Evolutionary conservation across 2,329 filamentous ascomycete genomes (phyloP).

Genomic region (Stemphylium beticola): DNA sequence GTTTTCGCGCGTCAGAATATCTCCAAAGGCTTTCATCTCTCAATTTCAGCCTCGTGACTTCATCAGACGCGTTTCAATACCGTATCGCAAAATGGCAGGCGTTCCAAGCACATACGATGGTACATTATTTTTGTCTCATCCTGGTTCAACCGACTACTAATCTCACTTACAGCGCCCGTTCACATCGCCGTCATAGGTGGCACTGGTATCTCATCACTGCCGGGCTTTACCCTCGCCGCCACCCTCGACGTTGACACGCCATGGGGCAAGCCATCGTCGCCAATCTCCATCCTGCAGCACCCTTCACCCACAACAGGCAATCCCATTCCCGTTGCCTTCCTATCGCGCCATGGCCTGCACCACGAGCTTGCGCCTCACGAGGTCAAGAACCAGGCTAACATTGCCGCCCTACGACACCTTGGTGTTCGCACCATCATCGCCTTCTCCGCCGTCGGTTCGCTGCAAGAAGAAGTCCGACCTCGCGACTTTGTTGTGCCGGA

Average conservation of each 20-base stretch:
- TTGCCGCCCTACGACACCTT: slow-evolving; percentile 90
- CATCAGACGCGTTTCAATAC: slow-evolving; percentile 26
- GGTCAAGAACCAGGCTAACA: slow-evolving; percentile 93
- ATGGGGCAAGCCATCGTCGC: slow-evolving; percentile 80
- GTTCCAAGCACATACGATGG: slow-evolving; percentile 43
- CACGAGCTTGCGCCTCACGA: slow-evolving; percentile 94
- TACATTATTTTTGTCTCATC: slow-evolving; percentile 10
- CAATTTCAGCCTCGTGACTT: neutral
- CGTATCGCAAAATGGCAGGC: slow-evolving; percentile 44
- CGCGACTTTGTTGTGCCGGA: slow-evolving; percentile 97
- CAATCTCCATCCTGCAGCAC: slow-evolving; percentile 89
- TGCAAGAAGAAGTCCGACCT: slow-evolving; percentile 91
- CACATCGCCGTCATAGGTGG: slow-evolving; percentile 66
- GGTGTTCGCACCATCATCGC: slow-evolving; percentile 91
- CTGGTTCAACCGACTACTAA: slow-evolving; percentile 10
- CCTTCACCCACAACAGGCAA: slow-evolving; percentile 70
- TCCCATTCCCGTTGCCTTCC: slow-evolving; percentile 77
- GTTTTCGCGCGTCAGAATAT: slow-evolving; percentile 18
- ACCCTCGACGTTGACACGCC: slow-evolving; percentile 78
- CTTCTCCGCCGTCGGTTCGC: slow-evolving; percentile 91
- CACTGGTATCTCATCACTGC: slow-evolving; percentile 87
- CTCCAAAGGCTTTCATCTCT: neutral
- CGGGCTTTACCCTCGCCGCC: slow-evolving; percentile 84
- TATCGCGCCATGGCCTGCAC: slow-evolving; percentile 87
- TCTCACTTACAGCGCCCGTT: slow-evolving; percentile 50